Percentiles rank a stretch among this genome's conserved stretches.
Conservation (phyloP, 169 alveolate genomes). For the Eimeria falciformis region DNA sequence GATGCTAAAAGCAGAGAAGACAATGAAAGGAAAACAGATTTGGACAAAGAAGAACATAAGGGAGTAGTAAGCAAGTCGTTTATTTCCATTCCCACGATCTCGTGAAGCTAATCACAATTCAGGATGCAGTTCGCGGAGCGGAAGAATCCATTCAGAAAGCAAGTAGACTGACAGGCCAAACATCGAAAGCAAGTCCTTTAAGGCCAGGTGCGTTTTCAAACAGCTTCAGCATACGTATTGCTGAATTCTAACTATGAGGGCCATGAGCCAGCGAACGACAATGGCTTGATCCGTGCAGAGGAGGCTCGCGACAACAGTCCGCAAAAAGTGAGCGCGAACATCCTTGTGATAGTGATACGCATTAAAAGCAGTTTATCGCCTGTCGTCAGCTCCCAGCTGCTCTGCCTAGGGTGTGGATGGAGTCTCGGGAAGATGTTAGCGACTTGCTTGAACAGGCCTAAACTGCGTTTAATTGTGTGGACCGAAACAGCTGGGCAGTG, state of each 20-base stretch:
- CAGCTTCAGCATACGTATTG: neutral
- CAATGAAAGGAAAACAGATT: neutral
- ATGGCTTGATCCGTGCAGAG: neutral
- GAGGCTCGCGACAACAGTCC: neutral
- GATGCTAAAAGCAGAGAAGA: constrained; percentile 21
- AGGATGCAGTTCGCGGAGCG: constrained; percentile 2
- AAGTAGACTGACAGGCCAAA: neutral
- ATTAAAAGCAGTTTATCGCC: too few species aligned
- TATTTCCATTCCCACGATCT: too few species aligned
- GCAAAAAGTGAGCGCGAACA: neutral
- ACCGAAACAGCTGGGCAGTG: constrained; percentile 39
- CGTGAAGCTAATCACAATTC: neutral
- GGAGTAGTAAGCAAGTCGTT: neutral
- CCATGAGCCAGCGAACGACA: neutral
- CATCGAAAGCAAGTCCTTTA: neutral
- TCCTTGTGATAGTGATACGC: neutral
- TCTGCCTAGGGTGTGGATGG: constrained; percentile 29
- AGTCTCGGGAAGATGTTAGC: constrained; percentile 53
- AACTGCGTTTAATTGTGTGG: neutral
- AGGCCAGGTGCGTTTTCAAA: neutral
- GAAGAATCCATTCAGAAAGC: constrained; percentile 27
- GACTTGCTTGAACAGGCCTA: neutral
- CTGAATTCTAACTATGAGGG: neutral
- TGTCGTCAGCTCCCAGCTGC: too few species aligned
- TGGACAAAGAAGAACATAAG: constrained; percentile 2